Base-by-base conservation (phyloP, 768 basidiomycete species). In the Clathrus columnatus region DNA sequence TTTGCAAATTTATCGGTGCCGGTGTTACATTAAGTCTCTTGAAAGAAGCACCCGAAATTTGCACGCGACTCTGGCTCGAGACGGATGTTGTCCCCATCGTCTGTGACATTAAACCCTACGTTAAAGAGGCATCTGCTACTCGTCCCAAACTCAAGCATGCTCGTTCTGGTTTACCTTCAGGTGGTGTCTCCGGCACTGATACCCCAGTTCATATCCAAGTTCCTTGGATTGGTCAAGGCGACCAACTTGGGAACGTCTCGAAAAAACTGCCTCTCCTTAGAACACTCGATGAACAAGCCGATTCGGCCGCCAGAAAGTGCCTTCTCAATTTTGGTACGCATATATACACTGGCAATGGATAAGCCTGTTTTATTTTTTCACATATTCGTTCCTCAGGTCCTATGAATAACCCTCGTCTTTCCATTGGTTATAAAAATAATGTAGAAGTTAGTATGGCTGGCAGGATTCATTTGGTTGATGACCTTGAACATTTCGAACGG, bases 361-460 rank as follows among this genome's bases (percentile, higher is more conserved):
- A n/a, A 30, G 24, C n/a, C 48, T 24, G 30, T 16, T 17, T 44
- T 51, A n/a, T 21, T 2, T 42, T 11, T 24, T 43, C 29, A 48
- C 17, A 29, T 10, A 8, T 18, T 8, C n/a, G 14, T 36, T 81
- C 84, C 69, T 89, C 80, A 61, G 87, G 87, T 18, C 87, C 88
- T 18, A 76, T 76, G 61, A 90, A 91, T 71, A 90, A 88, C 68
- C 89, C 89, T 21, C 84, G 89, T 61, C 76, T 91, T 24, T 80
- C 72, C 65, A 91, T 91, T 64, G 89, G 85, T 5, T 77, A 85
- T 46, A 83, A 87, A 60, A 91, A 94, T 68, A 85, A 88, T 62
- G 92, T 94, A 61, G 79, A 83, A 50, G 92, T 94, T 48, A 92
- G 94, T 64, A 83, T 87, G 29, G 88, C 75, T 41, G 90, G 89